Conservation (phyloP, 768 basidiomycete species). For the Tricholoma sp. region DNA sequence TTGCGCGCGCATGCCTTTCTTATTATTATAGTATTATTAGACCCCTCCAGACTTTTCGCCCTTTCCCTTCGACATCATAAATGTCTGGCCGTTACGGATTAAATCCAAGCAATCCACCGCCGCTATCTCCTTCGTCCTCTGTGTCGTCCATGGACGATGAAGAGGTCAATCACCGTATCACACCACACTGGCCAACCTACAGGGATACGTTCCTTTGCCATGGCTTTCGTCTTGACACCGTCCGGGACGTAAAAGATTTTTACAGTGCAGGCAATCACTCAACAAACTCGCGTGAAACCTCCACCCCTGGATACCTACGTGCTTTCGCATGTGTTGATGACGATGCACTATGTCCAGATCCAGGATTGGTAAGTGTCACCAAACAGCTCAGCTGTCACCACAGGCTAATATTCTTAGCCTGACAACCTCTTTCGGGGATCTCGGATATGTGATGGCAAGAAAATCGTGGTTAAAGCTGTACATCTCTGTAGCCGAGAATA, state of each 20-base stretch:
- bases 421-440: constrained; percentile 71
- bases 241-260: constrained; percentile 57
- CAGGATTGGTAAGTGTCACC: constrained; percentile 53
- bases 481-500: constrained; percentile 59
- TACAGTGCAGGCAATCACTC: constrained; percentile 29
- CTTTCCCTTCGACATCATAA: not conserved
- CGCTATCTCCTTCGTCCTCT: constrained; percentile 41
- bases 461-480: constrained; percentile 66
- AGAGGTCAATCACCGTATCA: constrained; percentile 52
- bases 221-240: constrained; percentile 66
- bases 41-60: constrained; percentile 1
- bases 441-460: constrained; percentile 42
- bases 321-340: constrained; percentile 38
- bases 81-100: constrained; percentile 21
- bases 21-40: not conserved
- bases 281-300: constrained; percentile 1
- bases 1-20: not conserved
- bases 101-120: constrained; percentile 22
- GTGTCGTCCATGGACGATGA: constrained; percentile 53
- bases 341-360: constrained; percentile 62
- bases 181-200: constrained; percentile 61
- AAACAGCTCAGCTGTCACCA: not conserved
- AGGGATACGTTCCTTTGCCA: constrained; percentile 37
- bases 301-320: constrained; percentile 27
- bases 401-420: constrained; percentile 37